Evolutionary conservation across 1,284 basidiomycete genomes (phyloP).

Genomic region (Ceratobasidium sp.): DNA sequence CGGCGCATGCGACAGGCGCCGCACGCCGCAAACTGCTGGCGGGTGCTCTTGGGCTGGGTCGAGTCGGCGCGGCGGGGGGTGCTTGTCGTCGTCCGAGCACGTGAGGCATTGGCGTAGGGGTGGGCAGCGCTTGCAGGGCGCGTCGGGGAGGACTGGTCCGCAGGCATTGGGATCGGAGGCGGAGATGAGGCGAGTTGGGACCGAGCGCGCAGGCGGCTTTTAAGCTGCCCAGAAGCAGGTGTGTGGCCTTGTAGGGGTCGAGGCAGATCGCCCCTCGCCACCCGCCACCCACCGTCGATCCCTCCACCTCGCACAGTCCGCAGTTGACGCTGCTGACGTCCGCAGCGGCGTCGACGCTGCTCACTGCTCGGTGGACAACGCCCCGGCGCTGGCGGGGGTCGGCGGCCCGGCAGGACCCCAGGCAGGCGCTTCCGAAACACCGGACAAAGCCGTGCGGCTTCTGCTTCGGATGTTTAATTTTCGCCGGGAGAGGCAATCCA

Average conservation of each 20-base stretch:
- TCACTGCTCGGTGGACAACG: neutral
- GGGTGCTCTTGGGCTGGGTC: constrained; percentile 74
- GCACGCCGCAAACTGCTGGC: constrained; percentile 88
- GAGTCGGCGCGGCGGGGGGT: constrained; percentile 33
- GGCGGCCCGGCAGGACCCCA: constrained; percentile 7
- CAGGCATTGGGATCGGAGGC: constrained; percentile 32
- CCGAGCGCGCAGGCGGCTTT: constrained; percentile 8
- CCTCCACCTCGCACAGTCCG: constrained; percentile 5
- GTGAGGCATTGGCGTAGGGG: constrained; percentile 23
- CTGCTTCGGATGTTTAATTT: constrained; percentile 23
- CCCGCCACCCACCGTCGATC: neutral
- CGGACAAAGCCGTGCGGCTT: constrained; percentile 13
- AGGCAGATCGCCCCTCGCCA: neutral
- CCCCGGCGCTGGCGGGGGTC: constrained; percentile 24
- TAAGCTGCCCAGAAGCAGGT: neutral
- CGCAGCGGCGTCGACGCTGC: constrained; percentile 21
- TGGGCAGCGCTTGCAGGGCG: constrained; percentile 24
- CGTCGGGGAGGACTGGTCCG: constrained; percentile 28
- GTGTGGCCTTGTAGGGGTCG: constrained; percentile 39
- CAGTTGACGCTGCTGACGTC: neutral
- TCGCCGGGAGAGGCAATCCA: constrained; percentile 22
- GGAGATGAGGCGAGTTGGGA: constrained; percentile 41
- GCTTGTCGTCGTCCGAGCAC: neutral
- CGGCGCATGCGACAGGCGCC: constrained; percentile 90
- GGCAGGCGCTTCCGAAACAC: constrained; percentile 6